Conservation (phyloP, 495 filamentous ascomycete species). For the Xanthoparmelia taractica region DNA sequence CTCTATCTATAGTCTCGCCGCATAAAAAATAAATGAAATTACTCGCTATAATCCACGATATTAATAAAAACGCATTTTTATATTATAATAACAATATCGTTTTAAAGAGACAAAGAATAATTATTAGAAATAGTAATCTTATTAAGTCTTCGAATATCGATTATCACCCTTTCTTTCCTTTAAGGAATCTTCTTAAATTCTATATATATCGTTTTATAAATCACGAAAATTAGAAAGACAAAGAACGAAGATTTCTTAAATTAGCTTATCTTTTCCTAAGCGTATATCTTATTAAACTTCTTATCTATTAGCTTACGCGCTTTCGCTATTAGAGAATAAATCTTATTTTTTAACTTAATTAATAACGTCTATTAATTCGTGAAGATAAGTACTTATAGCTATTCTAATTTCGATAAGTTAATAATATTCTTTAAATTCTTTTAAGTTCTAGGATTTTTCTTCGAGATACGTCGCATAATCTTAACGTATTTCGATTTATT, state of each 20-base stretch:
- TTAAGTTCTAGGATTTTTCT: background rate
- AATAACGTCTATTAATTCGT: constrained; percentile 5
- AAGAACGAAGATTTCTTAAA: background rate
- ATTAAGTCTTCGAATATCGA: constrained; percentile 5
- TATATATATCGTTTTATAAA: background rate
- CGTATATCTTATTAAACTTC: constrained; percentile 7
- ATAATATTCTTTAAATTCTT: constrained; percentile 1
- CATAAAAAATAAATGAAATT: too few species aligned
- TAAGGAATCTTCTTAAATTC: background rate
- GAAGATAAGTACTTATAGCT: background rate
- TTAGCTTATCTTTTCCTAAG: background rate
- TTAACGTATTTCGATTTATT: background rate
- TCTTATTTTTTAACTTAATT: background rate
- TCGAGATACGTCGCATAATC: background rate
- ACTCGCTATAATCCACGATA: too few species aligned
- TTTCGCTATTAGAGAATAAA: background rate
- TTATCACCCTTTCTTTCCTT: background rate
- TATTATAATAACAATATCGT: background rate
- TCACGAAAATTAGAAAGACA: background rate
- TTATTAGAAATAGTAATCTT: constrained; percentile 1
- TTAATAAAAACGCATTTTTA: background rate
- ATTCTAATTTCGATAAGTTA: background rate
- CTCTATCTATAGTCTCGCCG: too few species aligned
- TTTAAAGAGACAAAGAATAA: background rate
- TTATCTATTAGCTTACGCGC: background rate